A percentile compares a stretch with the other conserved stretches of the same genome.
phyloP scores from a whole-genome alignment of 192 early-diverging fungal genomes.

The Bifiguratus adelaidae region DNA sequence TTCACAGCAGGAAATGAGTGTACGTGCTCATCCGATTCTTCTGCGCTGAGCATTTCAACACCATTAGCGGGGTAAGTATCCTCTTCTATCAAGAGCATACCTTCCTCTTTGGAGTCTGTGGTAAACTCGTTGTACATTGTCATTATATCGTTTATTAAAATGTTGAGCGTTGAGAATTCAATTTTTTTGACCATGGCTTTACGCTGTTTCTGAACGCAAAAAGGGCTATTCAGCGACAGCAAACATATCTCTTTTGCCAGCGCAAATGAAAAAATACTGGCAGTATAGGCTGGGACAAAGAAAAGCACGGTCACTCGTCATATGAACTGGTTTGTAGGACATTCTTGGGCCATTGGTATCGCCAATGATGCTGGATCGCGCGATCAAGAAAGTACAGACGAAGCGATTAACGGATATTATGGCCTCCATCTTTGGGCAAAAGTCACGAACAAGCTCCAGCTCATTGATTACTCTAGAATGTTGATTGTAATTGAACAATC shows the following conservation, averaged over 20 bases:
- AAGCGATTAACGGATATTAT: slow-evolving; percentile 46
- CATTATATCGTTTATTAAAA: slow-evolving; percentile 1
- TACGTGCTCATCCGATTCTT: slow-evolving; percentile 1
- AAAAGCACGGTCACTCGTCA: slow-evolving; percentile 36
- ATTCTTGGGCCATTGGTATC: slow-evolving; percentile 51
- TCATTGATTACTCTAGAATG: slow-evolving; percentile 29
- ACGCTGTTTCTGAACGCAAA: not conserved
- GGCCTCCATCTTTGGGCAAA: slow-evolving; percentile 28
- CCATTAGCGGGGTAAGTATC: not conserved
- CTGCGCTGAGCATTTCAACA: not conserved
- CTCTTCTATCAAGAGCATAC: not conserved
- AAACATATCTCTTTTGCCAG: not conserved
- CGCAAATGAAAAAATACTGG: too few species aligned
- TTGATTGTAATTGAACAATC: slow-evolving; percentile 34
- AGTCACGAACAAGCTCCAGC: slow-evolving; percentile 18
- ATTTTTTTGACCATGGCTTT: slow-evolving; percentile 3
- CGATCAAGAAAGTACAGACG: slow-evolving; percentile 39
- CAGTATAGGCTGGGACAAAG: too few species aligned
- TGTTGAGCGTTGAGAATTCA: slow-evolving; percentile 1
- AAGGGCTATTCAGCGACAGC: not conserved
- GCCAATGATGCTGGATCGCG: slow-evolving; percentile 21
- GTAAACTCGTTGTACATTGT: slow-evolving; percentile 1
- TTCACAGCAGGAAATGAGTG: slow-evolving; percentile 1
- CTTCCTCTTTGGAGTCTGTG: not conserved
- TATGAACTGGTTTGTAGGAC: slow-evolving; percentile 49